Evolutionary conservation across 2,329 filamentous ascomycete genomes (phyloP), one percentile per base, ranked within the genome.

Genomic region (Fusarium haematococcum): DNA sequence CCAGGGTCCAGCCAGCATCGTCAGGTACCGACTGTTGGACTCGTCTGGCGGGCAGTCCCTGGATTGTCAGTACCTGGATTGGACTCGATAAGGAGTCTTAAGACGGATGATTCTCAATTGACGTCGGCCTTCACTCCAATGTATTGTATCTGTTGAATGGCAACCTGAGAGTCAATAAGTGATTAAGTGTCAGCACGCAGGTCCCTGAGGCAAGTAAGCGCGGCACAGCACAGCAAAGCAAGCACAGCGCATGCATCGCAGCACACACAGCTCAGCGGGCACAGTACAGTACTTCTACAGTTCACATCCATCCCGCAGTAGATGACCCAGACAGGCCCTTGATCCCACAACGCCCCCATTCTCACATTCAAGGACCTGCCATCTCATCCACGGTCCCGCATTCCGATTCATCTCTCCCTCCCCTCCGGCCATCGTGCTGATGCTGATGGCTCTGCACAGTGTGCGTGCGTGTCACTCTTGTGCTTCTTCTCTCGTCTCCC

Each of bases 391-490:
- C 54, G 65, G 48, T 74, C 64, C 68, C 63, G 52, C 71, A 74
- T 74, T 74, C 71, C 68, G 50, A 65, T 65, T 65, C 67, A 74
- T 72, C 71, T 74, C 71, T 65, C 57, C 58, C 67, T 74, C 70
- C 54, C 61, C 20, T 43, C 41, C 11, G 41, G 57, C 57, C 64
- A 61, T 59, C 63, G 57, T 37, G 64, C 69, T 65, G 45, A 50
- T 50, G 45, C 45, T 50, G 66, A 69, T 63, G 60, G 56, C 63
- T 57, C 64, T 33, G 71, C 68, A 74, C 71, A 74, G 71, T 74
- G 71, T 71, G 71, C 60, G 64, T 73, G 45, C 63, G 64, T 73
- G 45, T 62, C 59, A 67, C 50, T 69, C 43, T 60, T 54, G 52
- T 65, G 64, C 52, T 71, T 69, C 71, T 45, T 61, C 67, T 65